Evolutionary conservation across 371 early-diverging fungal species (phyloP).

Genomic region (Saksenaea oblongispora): DNA sequence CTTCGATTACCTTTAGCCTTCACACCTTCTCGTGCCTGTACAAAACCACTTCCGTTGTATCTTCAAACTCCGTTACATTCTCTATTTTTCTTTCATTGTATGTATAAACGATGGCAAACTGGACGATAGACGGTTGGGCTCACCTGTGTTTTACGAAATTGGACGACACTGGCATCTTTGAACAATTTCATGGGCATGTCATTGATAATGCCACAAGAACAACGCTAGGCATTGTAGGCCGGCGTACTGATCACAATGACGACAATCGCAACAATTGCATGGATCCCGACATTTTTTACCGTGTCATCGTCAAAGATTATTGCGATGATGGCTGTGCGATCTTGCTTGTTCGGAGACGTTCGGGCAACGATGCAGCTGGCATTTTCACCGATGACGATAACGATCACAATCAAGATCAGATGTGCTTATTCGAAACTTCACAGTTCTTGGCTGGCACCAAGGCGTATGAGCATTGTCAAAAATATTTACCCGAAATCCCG

Average conservation of each 20-base stretch:
- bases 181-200: slow-evolving; percentile 10
- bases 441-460: slow-evolving; percentile 9
- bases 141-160: slow-evolving; percentile 9
- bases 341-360: slow-evolving; percentile 9
- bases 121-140: slow-evolving; percentile 3
- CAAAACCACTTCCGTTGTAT: too few species aligned
- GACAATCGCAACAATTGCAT: slow-evolving; percentile 13
- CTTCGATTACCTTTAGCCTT: not conserved
- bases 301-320: slow-evolving; percentile 7
- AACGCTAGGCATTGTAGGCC: slow-evolving; percentile 7
- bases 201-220: not conserved
- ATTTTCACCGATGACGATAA: slow-evolving; percentile 14
- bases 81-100: not conserved
- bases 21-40: too few species aligned
- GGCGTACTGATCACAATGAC: not conserved
- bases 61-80: not conserved
- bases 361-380: slow-evolving; percentile 14
- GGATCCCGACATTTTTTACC: slow-evolving; percentile 16
- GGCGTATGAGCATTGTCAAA: slow-evolving; percentile 6
- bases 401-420: slow-evolving; percentile 3
- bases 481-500: slow-evolving; percentile 8
- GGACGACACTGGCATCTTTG: not conserved
- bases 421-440: slow-evolving; percentile 7
- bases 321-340: not conserved
- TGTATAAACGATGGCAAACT: not conserved